Base-by-base conservation (phyloP, 257 asterid species). In the Solanum tacnaense region DNA sequence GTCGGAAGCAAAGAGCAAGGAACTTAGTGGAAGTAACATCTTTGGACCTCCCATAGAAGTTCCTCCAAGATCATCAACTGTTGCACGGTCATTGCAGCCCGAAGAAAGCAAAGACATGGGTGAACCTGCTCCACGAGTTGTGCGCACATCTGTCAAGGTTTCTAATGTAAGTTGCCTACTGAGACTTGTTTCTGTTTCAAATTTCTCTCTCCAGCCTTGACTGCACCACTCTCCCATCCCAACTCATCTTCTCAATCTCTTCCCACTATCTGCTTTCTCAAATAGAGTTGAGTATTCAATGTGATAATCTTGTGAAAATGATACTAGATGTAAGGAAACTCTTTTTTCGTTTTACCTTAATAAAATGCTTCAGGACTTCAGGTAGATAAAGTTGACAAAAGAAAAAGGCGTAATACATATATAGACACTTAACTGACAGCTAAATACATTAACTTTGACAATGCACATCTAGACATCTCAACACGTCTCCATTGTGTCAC, bases 111-210 rank as follows among this genome's bases (percentile, higher is more conserved):
- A 87, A 60, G 96, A 91, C 84, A 90, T 94, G 93, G 93, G 87
- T 35, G 96, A 94, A 90, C 98, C 98, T 65, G 95, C 95, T 44
- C 98, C 94, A 41, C 94, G 98, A 73, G 87, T 82, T 84, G 84
- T 94, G 34, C 98, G 98, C 20, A 96, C 98, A 87, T 96, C 99
- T 82, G 98, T 96, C 88, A 94, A 83, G 92, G 95, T 96, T 76
- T 96, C 99, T 84, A 95, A 96, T 78, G 99, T 96, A 92, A 94
- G 98, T 92, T 62, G 31, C 78, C 44, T 86, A 21, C 70, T 16
- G 39, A 67, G 39, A 35, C 87, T 87, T 78, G 12, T 25, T 71
- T 16, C 15, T 23, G 18, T n/a, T 18, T 74, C 78, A 32, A 15
- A 27, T 15, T 39, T 62, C 71, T n/a, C 15, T 2, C 16, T 62